Percentiles rank a stretch among this genome's conserved stretches.
Conservation (phyloP, 2,329 filamentous ascomycete species). For the Clonostachys sp. region DNA sequence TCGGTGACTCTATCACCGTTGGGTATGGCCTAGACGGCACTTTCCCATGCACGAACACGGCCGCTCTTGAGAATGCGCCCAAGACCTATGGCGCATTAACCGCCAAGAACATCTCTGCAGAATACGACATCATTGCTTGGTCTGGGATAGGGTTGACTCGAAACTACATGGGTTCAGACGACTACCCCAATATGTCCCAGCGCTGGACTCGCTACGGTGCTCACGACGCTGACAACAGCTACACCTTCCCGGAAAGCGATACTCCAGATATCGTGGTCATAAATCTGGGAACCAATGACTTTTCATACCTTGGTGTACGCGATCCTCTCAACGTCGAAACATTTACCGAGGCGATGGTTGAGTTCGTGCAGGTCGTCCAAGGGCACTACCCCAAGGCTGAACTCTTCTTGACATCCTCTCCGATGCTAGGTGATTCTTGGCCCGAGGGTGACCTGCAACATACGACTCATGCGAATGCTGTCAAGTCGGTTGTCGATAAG, state of each 20-base stretch:
- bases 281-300: constrained; percentile 38
- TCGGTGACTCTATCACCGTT: constrained; percentile 38
- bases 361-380: constrained; percentile 24
- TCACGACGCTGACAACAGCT: constrained; percentile 27
- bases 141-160: constrained; percentile 34
- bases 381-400: constrained; percentile 24
- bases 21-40: constrained; percentile 36
- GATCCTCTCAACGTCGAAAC: constrained; percentile 15
- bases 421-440: constrained; percentile 30
- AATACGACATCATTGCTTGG: constrained; percentile 37
- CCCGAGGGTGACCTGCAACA: constrained; percentile 28
- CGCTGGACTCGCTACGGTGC: constrained; percentile 36
- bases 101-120: constrained; percentile 28
- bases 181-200: constrained; percentile 26
- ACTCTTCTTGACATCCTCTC: constrained; percentile 33
- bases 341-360: constrained; percentile 18
- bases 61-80: constrained; percentile 29
- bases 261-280: constrained; percentile 30
- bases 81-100: constrained; percentile 35
- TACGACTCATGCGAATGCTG: constrained; percentile 23
- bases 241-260: constrained; percentile 23
- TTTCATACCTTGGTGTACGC: constrained; percentile 23
- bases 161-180: constrained; percentile 23
- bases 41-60: constrained; percentile 30
- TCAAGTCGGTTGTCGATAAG: constrained; percentile 23